Evolutionary conservation across 1,139 yeast species (phyloP), one percentile per base, ranked within the genome.

Genomic region (Hemisphaericaspora xylofermentans): DNA sequence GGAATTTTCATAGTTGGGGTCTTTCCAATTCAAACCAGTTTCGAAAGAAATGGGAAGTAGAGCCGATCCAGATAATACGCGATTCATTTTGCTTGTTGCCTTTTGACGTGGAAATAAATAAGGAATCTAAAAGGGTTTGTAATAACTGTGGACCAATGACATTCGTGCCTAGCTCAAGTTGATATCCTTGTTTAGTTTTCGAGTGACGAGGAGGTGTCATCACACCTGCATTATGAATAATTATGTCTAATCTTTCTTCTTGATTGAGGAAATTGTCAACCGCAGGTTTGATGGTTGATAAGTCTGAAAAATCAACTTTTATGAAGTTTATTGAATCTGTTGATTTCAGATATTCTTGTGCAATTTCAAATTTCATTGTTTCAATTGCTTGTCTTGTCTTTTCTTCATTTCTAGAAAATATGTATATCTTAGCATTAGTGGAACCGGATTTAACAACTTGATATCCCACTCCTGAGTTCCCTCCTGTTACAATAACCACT

Each of bases 201-300:
- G 63, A 45, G 13, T 61, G 62, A 10, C 53, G 53, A 7, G 67
- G 64, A 1, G 75, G 68, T 9, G 57, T 55, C 71, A 71, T 74
- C 14, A 76, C 64, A 33, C 82, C 54, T 26, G 80, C 80, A 57
- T 76, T 76, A 48, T 75, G 74, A 35, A 76, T 63, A 16, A 73
- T 63, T 13, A 71, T 59, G 46, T 74, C 74, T 24, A 75, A 47
- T 13, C 63, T 51, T 3, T 50, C 36, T 25, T 44, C 49, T n/a
- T 24, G 17, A 3, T 17, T 14, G 40, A 59, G 45, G 39, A 76
- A 55, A 30, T 60, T 50, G 10, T 53, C 51, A 10, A 61, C 69
- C 1, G 69, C 76, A 2, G 68, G 64, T 46, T 63, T 67, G 40
- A 77, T 61, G 0, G 74, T 61, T 12, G 63, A 50, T 41, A 78